These are phyloP conservation scores for Dendrobium catenatum DNA, from an alignment of 106 monocot species.

Conservation along the genomic window DNA sequence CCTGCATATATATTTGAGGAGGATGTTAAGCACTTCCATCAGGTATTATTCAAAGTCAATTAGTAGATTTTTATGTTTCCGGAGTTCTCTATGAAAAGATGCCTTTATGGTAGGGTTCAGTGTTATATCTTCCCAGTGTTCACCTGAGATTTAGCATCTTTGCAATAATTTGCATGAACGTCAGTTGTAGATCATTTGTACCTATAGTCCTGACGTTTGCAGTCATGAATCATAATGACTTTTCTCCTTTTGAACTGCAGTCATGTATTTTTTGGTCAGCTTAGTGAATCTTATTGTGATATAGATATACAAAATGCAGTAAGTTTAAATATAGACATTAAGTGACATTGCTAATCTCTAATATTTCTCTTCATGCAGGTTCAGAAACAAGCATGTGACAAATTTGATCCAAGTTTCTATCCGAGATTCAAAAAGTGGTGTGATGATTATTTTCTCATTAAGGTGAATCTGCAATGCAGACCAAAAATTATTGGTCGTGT, in stretches of 20 bases:
- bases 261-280: neutral
- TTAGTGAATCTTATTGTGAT: neutral
- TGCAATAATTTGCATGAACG: neutral
- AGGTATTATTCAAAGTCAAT: constrained; percentile 26
- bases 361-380: constrained; percentile 28
- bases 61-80: neutral
- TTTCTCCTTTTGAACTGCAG: neutral
- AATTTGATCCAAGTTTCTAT: constrained; percentile 94
- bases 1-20: constrained; percentile 98
- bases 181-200: neutral
- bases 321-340: neutral
- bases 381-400: constrained; percentile 96
- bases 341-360: neutral
- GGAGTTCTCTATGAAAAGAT: neutral
- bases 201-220: neutral
- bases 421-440: constrained; percentile 99
- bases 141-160: neutral
- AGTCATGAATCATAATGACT: neutral
- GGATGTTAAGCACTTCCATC: constrained; percentile 96
- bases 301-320: neutral
- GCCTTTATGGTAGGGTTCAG: neutral
- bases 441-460: constrained; percentile 93
- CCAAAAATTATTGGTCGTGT: neutral
- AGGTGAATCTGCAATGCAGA: constrained; percentile 35
- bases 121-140: neutral